Conservation (phyloP, 257 asterid genomes). For the Striga asiatica region DNA sequence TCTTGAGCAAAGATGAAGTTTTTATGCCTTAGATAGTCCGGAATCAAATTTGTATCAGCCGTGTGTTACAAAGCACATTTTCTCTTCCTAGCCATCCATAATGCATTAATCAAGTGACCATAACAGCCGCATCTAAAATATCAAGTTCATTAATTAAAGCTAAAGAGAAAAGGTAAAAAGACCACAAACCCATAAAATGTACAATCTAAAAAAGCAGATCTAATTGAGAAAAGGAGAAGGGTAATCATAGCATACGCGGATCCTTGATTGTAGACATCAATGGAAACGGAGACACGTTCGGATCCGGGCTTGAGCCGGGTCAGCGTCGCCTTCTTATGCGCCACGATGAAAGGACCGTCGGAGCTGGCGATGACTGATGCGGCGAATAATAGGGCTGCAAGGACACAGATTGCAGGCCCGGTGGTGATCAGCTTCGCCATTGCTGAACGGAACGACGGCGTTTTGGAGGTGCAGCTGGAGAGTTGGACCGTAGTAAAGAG, state of each 20-base stretch:
- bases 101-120: conserved; percentile 10
- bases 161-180: neutral
- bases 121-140: neutral
- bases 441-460: neutral
- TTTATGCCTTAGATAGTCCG: too few species aligned
- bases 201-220: conserved; percentile 20
- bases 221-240: neutral
- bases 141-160: conserved; percentile 4
- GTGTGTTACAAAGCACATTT: too few species aligned
- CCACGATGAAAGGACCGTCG: conserved; percentile 68
- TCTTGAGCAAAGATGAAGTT: too few species aligned
- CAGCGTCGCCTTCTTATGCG: conserved; percentile 76
- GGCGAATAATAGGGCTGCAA: conserved; percentile 21
- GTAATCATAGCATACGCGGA: conserved; percentile 39
- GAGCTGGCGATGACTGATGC: conserved; percentile 37
- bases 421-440: conserved; percentile 29
- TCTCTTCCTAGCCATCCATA: too few species aligned
- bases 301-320: conserved; percentile 61
- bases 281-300: conserved; percentile 65
- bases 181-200: neutral
- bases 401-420: conserved; percentile 19
- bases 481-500: neutral
- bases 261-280: conserved; percentile 83
- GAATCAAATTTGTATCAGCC: too few species aligned
- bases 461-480: conserved; percentile 1